Percentiles rank a stretch among this genome's conserved stretches.
Conservation (phyloP, 1,139 yeast species). For the Geotrichum klebahnii region DNA sequence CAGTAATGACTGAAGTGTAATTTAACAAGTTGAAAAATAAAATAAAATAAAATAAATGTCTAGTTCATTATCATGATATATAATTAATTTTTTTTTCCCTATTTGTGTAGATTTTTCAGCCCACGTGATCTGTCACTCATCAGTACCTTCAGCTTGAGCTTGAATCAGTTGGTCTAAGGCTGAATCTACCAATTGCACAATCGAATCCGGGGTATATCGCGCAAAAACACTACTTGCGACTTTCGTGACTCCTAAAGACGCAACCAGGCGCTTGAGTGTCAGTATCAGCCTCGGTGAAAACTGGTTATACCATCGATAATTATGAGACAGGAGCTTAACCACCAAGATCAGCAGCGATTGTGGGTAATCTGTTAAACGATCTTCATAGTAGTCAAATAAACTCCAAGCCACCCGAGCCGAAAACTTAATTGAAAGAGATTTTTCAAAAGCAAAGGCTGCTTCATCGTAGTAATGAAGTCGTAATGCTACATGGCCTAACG, state of each 20-base stretch:
- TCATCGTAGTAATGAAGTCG: conserved; percentile 75
- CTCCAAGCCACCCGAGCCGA: conserved; percentile 77
- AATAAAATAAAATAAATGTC: neutral
- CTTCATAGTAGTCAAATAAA: conserved; percentile 57
- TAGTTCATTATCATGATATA: too few species aligned
- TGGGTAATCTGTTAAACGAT: neutral
- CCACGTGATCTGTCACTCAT: conserved; percentile 2
- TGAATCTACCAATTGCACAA: conserved; percentile 27
- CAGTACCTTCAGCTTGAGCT: neutral
- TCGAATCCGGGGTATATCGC: conserved; percentile 59
- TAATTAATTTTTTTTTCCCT: too few species aligned
- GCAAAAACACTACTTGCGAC: conserved; percentile 73
- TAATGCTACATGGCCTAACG: conserved; percentile 74
- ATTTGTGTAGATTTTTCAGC: too few species aligned
- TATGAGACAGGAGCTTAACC: conserved; percentile 83
- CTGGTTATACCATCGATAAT: conserved; percentile 94
- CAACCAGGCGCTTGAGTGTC: conserved; percentile 57
- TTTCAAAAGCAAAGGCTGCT: conserved; percentile 73
- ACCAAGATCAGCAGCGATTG: conserved; percentile 49
- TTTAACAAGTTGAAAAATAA: neutral
- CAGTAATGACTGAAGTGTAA: too few species aligned
- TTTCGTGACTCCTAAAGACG: conserved; percentile 73
- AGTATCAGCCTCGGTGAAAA: conserved; percentile 64
- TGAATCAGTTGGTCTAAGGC: neutral
- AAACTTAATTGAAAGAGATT: conserved; percentile 71